These are phyloP conservation scores for Boechera stricta DNA, from an alignment of 345 rosid genomes.

Conservation along the genomic window DNA sequence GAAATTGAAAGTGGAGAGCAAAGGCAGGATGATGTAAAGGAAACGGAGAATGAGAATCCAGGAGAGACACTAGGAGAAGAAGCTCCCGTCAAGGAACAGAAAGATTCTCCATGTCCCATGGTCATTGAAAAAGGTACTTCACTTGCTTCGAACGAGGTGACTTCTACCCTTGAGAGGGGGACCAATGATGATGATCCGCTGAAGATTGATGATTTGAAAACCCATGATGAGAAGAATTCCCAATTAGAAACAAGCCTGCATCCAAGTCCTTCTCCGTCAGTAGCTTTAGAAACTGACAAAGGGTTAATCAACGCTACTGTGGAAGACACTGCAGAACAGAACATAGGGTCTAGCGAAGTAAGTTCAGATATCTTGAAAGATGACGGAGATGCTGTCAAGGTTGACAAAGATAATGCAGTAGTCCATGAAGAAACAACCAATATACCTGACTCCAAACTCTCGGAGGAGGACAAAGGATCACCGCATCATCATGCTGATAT, in stretches of 20 bases:
- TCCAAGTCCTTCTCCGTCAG: slow-evolving; percentile 30
- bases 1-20: slow-evolving; percentile 20
- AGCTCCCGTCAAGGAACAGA: slow-evolving; percentile 14
- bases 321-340: slow-evolving; percentile 33
- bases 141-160: slow-evolving; percentile 25
- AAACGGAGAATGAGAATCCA: slow-evolving; percentile 26
- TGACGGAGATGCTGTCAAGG: slow-evolving; percentile 27
- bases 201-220: slow-evolving; percentile 30
- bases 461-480: slow-evolving; percentile 21
- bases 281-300: slow-evolving; percentile 42
- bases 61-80: slow-evolving; percentile 32
- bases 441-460: slow-evolving; percentile 35
- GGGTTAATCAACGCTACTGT: slow-evolving; percentile 29
- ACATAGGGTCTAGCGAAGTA: slow-evolving; percentile 28
- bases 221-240: slow-evolving; percentile 27
- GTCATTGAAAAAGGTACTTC: slow-evolving; percentile 35
- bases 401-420: slow-evolving; percentile 17
- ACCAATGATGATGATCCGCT: slow-evolving; percentile 19
- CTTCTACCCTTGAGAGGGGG: slow-evolving; percentile 27
- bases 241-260: slow-evolving; percentile 34
- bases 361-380: slow-evolving; percentile 17
- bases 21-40: slow-evolving; percentile 28
- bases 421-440: slow-evolving; percentile 30
- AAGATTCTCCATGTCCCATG: slow-evolving; percentile 40
- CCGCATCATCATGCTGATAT: slow-evolving; percentile 14